Base-by-base conservation (phyloP, 371 early-diverging fungal genomes). In the Blakeslea trispora region DNA sequence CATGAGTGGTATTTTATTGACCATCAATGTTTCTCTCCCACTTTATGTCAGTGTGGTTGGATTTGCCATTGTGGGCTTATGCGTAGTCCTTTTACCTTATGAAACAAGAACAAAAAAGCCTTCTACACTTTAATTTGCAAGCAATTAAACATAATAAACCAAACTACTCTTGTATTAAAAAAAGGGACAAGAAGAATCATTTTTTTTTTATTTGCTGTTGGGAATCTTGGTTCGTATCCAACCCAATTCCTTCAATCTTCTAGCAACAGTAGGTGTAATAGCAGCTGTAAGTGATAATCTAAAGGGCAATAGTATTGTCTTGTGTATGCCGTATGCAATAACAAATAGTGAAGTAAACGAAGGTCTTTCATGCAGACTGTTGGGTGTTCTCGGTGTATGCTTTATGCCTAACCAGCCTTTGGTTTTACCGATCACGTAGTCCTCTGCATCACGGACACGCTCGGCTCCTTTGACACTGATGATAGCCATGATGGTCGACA, bases 61-160 rank as follows among this genome's bases (percentile, higher is more conserved):
- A 11, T 82, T 89, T 62, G 62, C 64, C 35, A 56, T 83, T 28
- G 84, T 87, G 0, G 87, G 84, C 22, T 49, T 81, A 7, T 86
- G 84, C 56, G 84, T 88, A 66, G 52, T 86, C 6, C 59, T 84
- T 22, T 58, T 93, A 52, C 93, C 93, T 1, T 79, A 81, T 55
- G 91, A 90, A 61, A 88, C 91, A 19, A 72, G 80, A 62, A 79
- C 79, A n/a, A 42, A 40, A 11, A 15, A 21, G 48, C 18, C 35
- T 11, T 8, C 28, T 11, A 8, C 23, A 9, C 1, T 10, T 1
- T 24, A 24, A 28, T n/a, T n/a, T n/a, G n/a, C n/a, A n/a, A n/a
- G n/a, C n/a, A n/a, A n/a, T n/a, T n/a, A n/a, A n/a, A n/a, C n/a
- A n/a, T n/a, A n/a, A n/a, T n/a, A n/a, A n/a, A 19, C 40, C 10